phyloP scores from a whole-genome alignment of 176 grass and related monocot genomes.

The Triticum turgidum region DNA sequence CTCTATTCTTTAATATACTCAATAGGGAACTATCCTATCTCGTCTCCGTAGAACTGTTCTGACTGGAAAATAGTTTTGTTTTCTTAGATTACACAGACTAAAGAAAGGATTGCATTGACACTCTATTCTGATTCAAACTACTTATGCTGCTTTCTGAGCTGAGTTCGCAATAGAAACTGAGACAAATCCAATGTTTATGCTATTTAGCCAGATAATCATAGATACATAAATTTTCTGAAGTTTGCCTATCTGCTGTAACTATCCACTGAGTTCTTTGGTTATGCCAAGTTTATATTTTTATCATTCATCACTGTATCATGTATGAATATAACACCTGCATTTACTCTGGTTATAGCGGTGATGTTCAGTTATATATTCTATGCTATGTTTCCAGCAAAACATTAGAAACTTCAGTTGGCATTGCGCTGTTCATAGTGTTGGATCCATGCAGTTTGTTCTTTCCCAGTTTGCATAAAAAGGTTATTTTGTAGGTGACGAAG shows the following conservation, averaged over 20 bases:
- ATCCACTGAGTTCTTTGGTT: background rate
- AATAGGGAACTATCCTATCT: background rate
- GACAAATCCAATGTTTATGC: background rate
- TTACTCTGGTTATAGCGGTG: background rate
- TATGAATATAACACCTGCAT: background rate
- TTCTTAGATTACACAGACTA: background rate
- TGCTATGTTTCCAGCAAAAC: background rate
- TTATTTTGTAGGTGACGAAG: background rate
- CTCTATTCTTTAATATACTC: background rate
- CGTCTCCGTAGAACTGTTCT: slow-evolving; percentile 4
- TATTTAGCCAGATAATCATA: background rate
- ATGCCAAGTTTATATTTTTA: background rate
- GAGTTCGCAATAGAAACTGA: background rate
- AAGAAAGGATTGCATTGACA: background rate
- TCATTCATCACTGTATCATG: background rate
- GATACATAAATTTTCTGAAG: background rate
- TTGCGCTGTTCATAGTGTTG: background rate
- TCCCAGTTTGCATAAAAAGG: background rate
- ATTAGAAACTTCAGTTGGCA: background rate
- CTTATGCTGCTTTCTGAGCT: background rate
- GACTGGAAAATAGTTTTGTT: background rate
- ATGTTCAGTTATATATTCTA: background rate
- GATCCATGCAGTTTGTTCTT: background rate
- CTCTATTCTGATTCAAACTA: background rate
- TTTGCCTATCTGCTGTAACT: background rate